Evolutionary conservation across 1,284 basidiomycete genomes (phyloP).

Genomic region (Hemileia vastatrix): DNA sequence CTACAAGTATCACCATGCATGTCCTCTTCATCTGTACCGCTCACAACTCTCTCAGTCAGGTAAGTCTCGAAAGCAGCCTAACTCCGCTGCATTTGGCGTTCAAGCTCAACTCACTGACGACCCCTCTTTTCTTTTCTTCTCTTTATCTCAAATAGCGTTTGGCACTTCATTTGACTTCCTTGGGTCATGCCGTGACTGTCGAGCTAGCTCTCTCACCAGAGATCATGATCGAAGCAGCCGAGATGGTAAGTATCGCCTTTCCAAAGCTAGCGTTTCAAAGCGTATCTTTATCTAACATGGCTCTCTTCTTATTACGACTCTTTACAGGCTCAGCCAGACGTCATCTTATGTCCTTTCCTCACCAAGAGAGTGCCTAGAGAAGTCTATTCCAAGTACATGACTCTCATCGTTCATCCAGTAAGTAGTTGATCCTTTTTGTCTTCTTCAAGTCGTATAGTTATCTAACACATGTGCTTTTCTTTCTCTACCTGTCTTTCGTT

Average conservation of each 20-base stretch:
- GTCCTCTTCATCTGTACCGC: constrained; percentile 47
- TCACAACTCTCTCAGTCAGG: constrained; percentile 48
- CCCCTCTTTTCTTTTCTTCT: neutral
- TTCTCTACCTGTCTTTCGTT: neutral
- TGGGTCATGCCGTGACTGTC: constrained; percentile 45
- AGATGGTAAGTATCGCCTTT: constrained; percentile 30
- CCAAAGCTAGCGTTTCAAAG: too few species aligned
- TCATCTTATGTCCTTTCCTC: constrained; percentile 48
- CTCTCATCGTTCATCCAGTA: constrained; percentile 47
- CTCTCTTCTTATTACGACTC: too few species aligned
- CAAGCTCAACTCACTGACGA: neutral
- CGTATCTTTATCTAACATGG: too few species aligned
- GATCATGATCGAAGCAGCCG: constrained; percentile 44
- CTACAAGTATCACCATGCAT: too few species aligned
- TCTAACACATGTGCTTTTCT: too few species aligned
- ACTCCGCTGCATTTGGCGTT: too few species aligned
- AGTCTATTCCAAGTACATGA: constrained; percentile 46
- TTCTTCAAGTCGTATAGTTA: too few species aligned
- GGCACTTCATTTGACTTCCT: constrained; percentile 41
- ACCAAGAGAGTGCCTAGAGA: constrained; percentile 46
- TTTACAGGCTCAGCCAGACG: constrained; percentile 38
- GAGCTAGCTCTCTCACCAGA: constrained; percentile 45
- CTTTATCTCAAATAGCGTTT: too few species aligned
- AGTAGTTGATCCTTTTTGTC: neutral
- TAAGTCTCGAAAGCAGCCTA: too few species aligned